phyloP scores from a whole-genome alignment of 148 eudicot genomes.

The Fagopyrum esculentum region DNA sequence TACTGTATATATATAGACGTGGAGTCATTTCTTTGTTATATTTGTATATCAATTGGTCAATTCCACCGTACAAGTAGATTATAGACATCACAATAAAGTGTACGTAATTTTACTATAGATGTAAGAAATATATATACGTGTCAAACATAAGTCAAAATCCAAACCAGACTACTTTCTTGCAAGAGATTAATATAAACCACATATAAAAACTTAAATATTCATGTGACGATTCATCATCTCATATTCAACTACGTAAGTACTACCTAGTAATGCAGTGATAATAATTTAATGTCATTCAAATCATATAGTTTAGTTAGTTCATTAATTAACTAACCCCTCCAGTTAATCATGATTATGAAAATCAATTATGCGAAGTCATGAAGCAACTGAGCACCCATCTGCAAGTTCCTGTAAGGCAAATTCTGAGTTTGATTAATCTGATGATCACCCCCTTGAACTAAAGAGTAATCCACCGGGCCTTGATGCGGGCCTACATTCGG shows the following conservation, averaged over 20 bases:
- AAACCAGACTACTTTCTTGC: background rate
- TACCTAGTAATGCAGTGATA: background rate
- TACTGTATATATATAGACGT: too few species aligned
- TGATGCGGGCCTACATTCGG: conserved; percentile 41
- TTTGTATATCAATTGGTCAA: too few species aligned
- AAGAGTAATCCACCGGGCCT: conserved; percentile 50
- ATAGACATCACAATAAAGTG: background rate
- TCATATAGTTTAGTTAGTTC: background rate
- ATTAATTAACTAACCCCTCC: background rate
- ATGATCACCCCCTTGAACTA: conserved; percentile 42
- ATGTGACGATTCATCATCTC: background rate
- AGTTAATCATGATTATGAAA: background rate
- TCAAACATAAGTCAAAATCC: background rate
- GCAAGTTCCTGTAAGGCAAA: conserved; percentile 75
- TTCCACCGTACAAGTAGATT: too few species aligned
- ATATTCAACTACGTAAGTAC: background rate
- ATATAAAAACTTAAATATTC: background rate
- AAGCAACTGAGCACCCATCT: conserved; percentile 81
- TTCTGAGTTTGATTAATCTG: conserved; percentile 36
- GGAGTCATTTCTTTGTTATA: too few species aligned
- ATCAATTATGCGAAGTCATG: conserved; percentile 58
- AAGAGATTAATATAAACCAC: background rate
- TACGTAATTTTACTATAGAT: background rate
- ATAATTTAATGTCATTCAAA: background rate
- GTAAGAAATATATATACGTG: background rate